A percentile compares a stretch with the other conserved stretches of the same genome.
Conservation (phyloP, 2,329 filamentous ascomycete species). For the Fusarium vanettenii region DNA sequence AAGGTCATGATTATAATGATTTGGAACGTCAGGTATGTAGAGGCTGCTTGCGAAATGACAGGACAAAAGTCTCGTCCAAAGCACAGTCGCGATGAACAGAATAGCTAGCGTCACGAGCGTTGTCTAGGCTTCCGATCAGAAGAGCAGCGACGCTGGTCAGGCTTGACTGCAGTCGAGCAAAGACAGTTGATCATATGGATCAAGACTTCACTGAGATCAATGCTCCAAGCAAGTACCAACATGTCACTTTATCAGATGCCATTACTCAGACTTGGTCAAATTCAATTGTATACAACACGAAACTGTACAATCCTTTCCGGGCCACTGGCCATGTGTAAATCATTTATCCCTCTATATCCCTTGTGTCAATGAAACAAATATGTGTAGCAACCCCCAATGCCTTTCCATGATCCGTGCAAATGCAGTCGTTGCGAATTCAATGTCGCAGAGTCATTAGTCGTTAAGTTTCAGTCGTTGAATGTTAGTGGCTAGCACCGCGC, state of each 20-base stretch:
- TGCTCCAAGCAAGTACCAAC: background rate
- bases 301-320: background rate
- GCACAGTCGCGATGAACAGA: background rate
- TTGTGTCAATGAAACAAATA: background rate
- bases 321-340: background rate
- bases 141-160: background rate
- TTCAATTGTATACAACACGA: background rate
- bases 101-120: background rate
- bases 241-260: background rate
- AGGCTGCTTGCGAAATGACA: background rate
- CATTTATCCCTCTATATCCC: background rate
- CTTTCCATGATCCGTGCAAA: background rate
- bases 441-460: background rate
- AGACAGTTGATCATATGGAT: background rate
- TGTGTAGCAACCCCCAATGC: constrained; percentile 5
- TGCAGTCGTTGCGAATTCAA: background rate
- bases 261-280: background rate
- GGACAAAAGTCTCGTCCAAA: background rate
- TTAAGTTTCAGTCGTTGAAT: background rate
- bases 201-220: background rate
- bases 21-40: background rate
- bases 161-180: background rate
- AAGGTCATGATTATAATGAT: background rate
- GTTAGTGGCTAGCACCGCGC: background rate
- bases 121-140: background rate